Evolutionary conservation across 352 stramenopile species (phyloP).

Genomic region (Phytophthora syringae): DNA sequence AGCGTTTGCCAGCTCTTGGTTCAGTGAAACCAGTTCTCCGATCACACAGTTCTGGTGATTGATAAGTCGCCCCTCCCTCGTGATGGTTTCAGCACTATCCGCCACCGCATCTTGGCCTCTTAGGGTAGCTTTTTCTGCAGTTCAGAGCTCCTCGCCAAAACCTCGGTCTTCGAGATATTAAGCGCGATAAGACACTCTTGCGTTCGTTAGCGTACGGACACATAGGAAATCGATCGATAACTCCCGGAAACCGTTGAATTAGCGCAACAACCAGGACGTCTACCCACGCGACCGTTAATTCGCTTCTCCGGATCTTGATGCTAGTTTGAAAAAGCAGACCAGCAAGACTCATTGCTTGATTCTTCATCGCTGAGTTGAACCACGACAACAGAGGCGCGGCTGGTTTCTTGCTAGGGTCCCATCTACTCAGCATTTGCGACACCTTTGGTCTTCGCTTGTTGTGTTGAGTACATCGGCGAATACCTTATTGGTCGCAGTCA

Average conservation of each 20-base stretch:
- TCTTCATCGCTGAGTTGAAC: background rate
- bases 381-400: background rate
- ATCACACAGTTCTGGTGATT: constrained; percentile 12
- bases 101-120: background rate
- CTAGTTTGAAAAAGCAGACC: constrained; percentile 9
- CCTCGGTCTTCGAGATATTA: constrained; percentile 1
- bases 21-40: constrained; percentile 9
- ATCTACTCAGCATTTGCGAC: no score
- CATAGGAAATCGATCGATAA: constrained; percentile 13
- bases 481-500: no score
- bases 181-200: background rate
- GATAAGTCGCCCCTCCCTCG: background rate
- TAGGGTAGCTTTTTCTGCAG: background rate
- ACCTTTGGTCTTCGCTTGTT: no score
- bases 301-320: constrained; percentile 9
- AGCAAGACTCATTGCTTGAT: background rate
- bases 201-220: constrained; percentile 12
- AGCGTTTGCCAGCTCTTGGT: constrained; percentile 3
- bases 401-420: background rate
- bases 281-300: no score
- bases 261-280: no score
- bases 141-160: constrained; percentile 3
- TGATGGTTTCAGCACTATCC: background rate
- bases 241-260: background rate
- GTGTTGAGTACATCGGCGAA: no score